phyloP scores from a whole-genome alignment of 2,329 filamentous ascomycete species.

The Pyricularia sp. region DNA sequence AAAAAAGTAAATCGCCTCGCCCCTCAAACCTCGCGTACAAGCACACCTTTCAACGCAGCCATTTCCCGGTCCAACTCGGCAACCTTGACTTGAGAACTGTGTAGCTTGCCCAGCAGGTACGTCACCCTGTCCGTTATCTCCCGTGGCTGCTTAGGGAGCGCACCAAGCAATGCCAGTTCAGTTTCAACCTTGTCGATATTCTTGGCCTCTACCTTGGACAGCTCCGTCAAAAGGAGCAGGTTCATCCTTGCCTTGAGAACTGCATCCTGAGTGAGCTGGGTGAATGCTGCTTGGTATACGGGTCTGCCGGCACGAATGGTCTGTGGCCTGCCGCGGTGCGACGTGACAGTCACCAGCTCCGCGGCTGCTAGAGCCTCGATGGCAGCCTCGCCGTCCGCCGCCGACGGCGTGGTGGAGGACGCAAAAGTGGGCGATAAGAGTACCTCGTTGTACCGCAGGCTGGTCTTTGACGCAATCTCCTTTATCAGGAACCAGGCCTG shows the following conservation, averaged over 20 bases:
- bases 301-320: conserved; percentile 71
- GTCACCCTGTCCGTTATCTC: conserved; percentile 53
- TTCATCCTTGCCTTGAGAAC: conserved; percentile 65
- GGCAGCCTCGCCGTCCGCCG: conserved; percentile 54
- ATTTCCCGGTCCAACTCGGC: conserved; percentile 62
- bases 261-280: conserved; percentile 53
- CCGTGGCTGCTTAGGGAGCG: conserved; percentile 54
- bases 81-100: conserved; percentile 62
- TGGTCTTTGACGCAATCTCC: conserved; percentile 53
- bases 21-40: conserved; percentile 25
- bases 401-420: conserved; percentile 31
- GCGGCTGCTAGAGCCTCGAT: conserved; percentile 71
- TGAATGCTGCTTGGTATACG: conserved; percentile 76
- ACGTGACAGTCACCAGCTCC: conserved; percentile 70
- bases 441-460: conserved; percentile 73
- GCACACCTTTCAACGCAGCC: conserved; percentile 55
- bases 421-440: conserved; percentile 66
- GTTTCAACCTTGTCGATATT: conserved; percentile 67
- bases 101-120: conserved; percentile 64
- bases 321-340: conserved; percentile 62
- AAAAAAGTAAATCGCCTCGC: too few species aligned
- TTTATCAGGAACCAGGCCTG: conserved; percentile 89
- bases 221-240: conserved; percentile 53
- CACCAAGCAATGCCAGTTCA: conserved; percentile 60
- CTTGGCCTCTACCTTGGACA: conserved; percentile 58